A percentile compares a stretch with the other conserved stretches of the same genome.
These are phyloP conservation scores for Spathaspora sp. DNA, from an alignment of 1,139 yeast genomes.

Conservation along the genomic window DNA sequence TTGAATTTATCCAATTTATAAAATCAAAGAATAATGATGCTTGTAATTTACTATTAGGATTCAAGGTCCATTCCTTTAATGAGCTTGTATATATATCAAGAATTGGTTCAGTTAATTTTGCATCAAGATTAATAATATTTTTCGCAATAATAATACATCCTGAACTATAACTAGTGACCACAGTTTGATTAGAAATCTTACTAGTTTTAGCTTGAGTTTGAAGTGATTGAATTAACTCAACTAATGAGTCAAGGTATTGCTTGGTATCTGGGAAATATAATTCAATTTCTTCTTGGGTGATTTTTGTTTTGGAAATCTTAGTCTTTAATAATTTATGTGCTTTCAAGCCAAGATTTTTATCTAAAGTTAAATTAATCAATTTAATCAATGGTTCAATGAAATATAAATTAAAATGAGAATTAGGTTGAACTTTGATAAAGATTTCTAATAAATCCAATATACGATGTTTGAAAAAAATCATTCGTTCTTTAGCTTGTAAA, in stretches of 20 bases:
- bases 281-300: constrained; percentile 22
- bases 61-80: constrained; percentile 60
- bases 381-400: constrained; percentile 60
- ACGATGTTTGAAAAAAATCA: constrained; percentile 76
- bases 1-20: constrained; percentile 72
- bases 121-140: constrained; percentile 42
- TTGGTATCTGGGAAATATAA: constrained; percentile 18
- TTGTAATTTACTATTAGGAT: constrained; percentile 49
- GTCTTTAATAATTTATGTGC: constrained; percentile 70
- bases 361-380: constrained; percentile 62
- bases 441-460: constrained; percentile 74
- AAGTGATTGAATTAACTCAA: constrained; percentile 30
- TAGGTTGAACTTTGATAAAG: constrained; percentile 49
- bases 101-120: constrained; percentile 31
- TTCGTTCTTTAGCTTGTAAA: constrained; percentile 73
- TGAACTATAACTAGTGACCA: constrained; percentile 58
- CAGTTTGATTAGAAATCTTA: constrained; percentile 49
- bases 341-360: constrained; percentile 67
- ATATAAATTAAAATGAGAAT: constrained; percentile 40
- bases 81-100: constrained; percentile 58
- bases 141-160: constrained; percentile 63
- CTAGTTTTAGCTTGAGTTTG: constrained; percentile 42
- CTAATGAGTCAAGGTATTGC: constrained; percentile 18
- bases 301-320: constrained; percentile 57
- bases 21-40: constrained; percentile 73